Percentiles rank a stretch among this genome's conserved stretches.
Conservation (phyloP, 2,329 filamentous ascomycete species). For the Fusarium verrucosum region DNA sequence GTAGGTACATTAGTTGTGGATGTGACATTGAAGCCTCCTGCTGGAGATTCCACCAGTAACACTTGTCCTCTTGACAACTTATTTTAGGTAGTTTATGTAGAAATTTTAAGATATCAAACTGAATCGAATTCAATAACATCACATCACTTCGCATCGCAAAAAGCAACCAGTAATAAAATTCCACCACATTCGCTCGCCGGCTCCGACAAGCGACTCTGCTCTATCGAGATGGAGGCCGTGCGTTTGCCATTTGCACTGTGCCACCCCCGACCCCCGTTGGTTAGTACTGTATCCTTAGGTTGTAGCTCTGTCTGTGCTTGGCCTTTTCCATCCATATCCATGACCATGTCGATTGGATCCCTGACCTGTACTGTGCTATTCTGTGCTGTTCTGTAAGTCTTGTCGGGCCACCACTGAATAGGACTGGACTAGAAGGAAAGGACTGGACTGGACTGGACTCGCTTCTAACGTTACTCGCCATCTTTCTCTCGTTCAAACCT, state of each 20-base stretch:
- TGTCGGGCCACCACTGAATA: slow-evolving; percentile 33
- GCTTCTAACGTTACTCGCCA: slow-evolving; percentile 25
- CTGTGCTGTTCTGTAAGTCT: neutral
- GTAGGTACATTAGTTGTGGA: neutral
- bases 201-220: slow-evolving; percentile 22
- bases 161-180: slow-evolving; percentile 15
- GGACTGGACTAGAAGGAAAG: neutral
- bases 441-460: slow-evolving; percentile 11
- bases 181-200: slow-evolving; percentile 18
- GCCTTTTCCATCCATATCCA: slow-evolving; percentile 10
- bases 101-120: neutral
- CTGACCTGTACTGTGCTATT: slow-evolving; percentile 22
- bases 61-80: neutral
- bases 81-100: too few relatives aligned
- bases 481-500: slow-evolving; percentile 41
- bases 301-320: slow-evolving; percentile 28
- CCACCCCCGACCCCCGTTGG: slow-evolving; percentile 27
- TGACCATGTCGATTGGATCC: slow-evolving; percentile 25
- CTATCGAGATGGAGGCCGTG: slow-evolving; percentile 40
- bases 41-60: neutral
- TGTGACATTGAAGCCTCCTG: neutral
- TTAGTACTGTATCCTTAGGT: slow-evolving; percentile 10
- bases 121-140: slow-evolving; percentile 1
- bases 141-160: slow-evolving; percentile 20
- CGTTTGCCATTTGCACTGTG: slow-evolving; percentile 38